phyloP scores from a whole-genome alignment of 2,329 filamentous ascomycete species.

The Fusarium torulosum region DNA sequence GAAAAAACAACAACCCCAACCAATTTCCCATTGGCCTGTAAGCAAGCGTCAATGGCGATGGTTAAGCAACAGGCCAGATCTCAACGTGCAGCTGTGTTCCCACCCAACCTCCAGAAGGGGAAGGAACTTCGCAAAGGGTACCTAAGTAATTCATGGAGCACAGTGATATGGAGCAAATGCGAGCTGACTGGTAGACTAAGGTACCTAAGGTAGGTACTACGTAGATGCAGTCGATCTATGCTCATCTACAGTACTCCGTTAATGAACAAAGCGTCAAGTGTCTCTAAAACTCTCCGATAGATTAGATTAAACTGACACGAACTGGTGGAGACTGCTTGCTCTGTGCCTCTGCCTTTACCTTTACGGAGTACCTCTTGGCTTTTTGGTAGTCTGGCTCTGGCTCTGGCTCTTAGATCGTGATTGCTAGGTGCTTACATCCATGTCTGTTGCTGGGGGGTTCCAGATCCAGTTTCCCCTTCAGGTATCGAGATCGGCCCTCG shows the following conservation, averaged over 20 bases:
- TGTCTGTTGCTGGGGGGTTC: constrained; percentile 19
- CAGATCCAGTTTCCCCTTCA: not conserved
- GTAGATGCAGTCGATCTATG: constrained; percentile 3
- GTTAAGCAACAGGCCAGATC: constrained; percentile 25
- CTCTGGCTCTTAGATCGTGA: not conserved
- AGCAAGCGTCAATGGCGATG: constrained; percentile 21
- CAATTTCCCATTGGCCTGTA: not conserved
- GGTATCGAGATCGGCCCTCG: not conserved
- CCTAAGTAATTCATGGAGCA: not conserved
- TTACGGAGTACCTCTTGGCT: too few species aligned
- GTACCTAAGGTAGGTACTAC: not conserved
- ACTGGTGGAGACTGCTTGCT: constrained; percentile 21
- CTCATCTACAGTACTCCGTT: constrained; percentile 12
- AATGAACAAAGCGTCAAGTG: constrained; percentile 3
- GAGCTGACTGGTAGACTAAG: not conserved
- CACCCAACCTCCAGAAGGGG: constrained; percentile 32
- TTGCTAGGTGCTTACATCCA: constrained; percentile 15
- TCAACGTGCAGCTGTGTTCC: constrained; percentile 31
- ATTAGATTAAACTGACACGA: constrained; percentile 14
- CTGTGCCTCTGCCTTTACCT: too few species aligned
- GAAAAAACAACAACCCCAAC: too few species aligned
- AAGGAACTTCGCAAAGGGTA: constrained; percentile 26
- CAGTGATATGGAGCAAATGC: not conserved
- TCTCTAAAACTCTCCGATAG: constrained; percentile 15
- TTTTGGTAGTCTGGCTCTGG: too few species aligned